Evolutionary conservation across 1,284 basidiomycete species (phyloP).

Genomic region (Gastroboletus turbinatus): DNA sequence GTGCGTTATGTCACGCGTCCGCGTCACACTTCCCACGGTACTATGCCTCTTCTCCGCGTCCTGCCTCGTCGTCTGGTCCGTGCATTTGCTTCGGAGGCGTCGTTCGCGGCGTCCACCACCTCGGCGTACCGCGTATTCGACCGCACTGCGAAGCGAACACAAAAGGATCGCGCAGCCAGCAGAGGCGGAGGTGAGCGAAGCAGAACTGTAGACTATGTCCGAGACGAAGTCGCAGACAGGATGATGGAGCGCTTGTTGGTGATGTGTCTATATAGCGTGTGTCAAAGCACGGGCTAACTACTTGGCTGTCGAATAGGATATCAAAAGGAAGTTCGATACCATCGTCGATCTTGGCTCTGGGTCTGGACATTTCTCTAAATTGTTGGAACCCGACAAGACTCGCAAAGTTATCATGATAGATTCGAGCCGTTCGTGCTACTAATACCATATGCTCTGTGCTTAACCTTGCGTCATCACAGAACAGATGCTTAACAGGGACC

Average conservation of each 20-base stretch:
- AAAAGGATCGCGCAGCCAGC: constrained; percentile 75
- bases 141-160: constrained; percentile 76
- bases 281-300: constrained; percentile 5
- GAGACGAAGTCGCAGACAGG: constrained; percentile 87
- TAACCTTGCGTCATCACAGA: constrained; percentile 40
- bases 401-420: constrained; percentile 87
- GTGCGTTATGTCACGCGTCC: constrained; percentile 20
- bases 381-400: constrained; percentile 73
- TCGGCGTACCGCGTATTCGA: constrained; percentile 87
- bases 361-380: constrained; percentile 88
- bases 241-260: constrained; percentile 89
- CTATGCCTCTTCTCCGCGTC: constrained; percentile 18
- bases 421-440: constrained; percentile 63
- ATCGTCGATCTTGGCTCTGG: constrained; percentile 93
- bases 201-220: constrained; percentile 87
- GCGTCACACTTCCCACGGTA: constrained; percentile 19
- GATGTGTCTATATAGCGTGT: constrained; percentile 9
- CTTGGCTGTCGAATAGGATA: constrained; percentile 61
- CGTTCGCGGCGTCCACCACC: constrained; percentile 38
- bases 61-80: constrained; percentile 20
- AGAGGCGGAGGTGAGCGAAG: constrained; percentile 60
- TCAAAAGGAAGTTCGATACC: constrained; percentile 80
- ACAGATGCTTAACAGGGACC: constrained; percentile 68
- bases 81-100: constrained; percentile 41
- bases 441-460: neutral